These are phyloP conservation scores for Nothophoma quercina DNA, from an alignment of 2,329 filamentous ascomycete genomes.

Conservation along the genomic window DNA sequence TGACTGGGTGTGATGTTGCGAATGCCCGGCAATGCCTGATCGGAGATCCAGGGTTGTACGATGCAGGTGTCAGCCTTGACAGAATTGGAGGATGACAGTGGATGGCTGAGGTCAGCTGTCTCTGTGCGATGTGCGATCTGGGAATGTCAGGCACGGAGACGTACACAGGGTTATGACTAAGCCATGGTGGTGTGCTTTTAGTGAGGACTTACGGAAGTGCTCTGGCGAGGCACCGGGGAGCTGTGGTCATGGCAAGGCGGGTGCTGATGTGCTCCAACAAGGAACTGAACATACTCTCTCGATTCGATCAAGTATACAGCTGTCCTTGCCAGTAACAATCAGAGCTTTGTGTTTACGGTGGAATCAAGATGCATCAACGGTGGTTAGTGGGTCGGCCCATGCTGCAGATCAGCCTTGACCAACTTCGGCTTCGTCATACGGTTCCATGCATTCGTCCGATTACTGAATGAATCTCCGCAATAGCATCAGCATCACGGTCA, in stretches of 20 bases:
- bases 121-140: constrained; percentile 27
- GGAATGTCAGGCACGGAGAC: constrained; percentile 24
- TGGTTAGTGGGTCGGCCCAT: constrained; percentile 5
- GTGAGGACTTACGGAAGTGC: constrained; percentile 37
- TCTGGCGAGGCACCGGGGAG: constrained; percentile 21
- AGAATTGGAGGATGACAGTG: constrained; percentile 4
- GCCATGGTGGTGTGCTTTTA: constrained; percentile 21
- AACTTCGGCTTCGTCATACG: constrained; percentile 13
- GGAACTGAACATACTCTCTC: neutral
- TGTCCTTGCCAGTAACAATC: neutral
- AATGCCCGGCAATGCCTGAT: constrained; percentile 2
- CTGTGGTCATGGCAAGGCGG: constrained; percentile 11
- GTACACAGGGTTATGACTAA: constrained; percentile 25
- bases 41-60: constrained; percentile 6
- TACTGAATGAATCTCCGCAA: constrained; percentile 2
- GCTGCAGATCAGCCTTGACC: constrained; percentile 14
- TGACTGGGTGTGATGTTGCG: constrained; percentile 1
- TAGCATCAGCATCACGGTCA: constrained; percentile 9
- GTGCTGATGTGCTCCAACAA: neutral
- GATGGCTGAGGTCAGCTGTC: constrained; percentile 14
- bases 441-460: constrained; percentile 11
- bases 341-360: neutral
- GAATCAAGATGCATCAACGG: constrained; percentile 3
- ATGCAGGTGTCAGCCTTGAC: neutral
- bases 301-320: too few species aligned